Base-by-base conservation (phyloP, 345 rosid species). In the Triadica sebifera region DNA sequence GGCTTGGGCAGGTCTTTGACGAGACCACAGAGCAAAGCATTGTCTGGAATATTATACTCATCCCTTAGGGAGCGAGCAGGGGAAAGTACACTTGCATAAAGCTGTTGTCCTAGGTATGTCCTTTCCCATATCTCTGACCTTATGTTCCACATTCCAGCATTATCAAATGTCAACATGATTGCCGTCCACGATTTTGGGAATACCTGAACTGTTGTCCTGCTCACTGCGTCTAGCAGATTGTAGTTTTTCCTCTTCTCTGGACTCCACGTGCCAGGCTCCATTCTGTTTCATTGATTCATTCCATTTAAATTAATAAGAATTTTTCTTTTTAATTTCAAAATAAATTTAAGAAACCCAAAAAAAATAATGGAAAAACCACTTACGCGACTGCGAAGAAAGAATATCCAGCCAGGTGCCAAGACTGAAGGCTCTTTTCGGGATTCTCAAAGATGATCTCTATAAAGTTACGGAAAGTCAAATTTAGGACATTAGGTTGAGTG, bases 111-210 rank as follows among this genome's bases (percentile, higher is more conserved):
- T 15, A 93, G 85, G 82, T 88, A 89, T 8, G 85, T 71, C 57
- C 81, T 88, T 81, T 91, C 97, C 81, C 85, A 72, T 68, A 80
- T 65, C 74, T 91, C 91, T 0, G 98, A 91, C 74, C 96, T 86
- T 49, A 93, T 38, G 85, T 90, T 93, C 98, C 98, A 93, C 98
- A 93, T 93, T 45, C 98, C 98, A 1, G 91, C 88, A 10, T 93
- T 93, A 86, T 93, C 98, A 72, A 93, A 89, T 4, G 98, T 89
- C 85, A 91, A 69, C 16, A 91, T 53, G 61, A 93, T 86, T 1
- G 98, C 98, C 0, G 96, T 86, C 98, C 98, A 91, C 0, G 95
- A 91, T 34, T 91, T 86, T 0, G 97, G 98, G 85, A 74, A 91
- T 50, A 93, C 97, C 76, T 93, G 98, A 52, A 93, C 68, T 0